Evolutionary conservation across 2,329 filamentous ascomycete genomes (phyloP).

Genomic region (Elsinoe batatas): DNA sequence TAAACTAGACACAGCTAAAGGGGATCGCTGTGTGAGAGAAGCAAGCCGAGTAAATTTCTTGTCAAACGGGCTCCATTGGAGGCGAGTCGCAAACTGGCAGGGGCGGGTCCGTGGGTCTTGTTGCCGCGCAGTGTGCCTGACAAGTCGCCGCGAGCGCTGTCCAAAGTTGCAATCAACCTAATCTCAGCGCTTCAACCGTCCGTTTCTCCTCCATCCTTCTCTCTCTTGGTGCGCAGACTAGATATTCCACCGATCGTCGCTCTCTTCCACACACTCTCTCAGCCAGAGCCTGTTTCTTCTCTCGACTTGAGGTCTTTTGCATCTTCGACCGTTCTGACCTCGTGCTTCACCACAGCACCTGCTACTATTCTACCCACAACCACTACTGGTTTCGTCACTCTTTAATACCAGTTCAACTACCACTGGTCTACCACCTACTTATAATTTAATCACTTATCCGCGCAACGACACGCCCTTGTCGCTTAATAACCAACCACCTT

Average conservation of each 20-base stretch:
- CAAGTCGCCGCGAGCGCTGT: neutral
- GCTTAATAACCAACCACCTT: neutral
- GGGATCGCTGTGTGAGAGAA: neutral
- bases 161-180: conserved; percentile 3
- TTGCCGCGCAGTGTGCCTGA: conserved; percentile 7
- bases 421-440: conserved; percentile 1
- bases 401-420: neutral
- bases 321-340: neutral
- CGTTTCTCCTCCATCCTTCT: conserved; percentile 4
- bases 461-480: conserved; percentile 10
- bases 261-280: neutral
- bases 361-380: neutral
- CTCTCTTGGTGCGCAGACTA: neutral
- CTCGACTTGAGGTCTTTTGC: conserved; percentile 2
- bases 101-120: conserved; percentile 1
- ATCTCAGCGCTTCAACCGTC: conserved; percentile 10
- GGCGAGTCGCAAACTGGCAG: neutral
- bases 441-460: conserved; percentile 11
- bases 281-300: conserved; percentile 7
- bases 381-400: conserved; percentile 5
- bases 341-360: neutral
- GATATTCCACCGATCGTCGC: conserved; percentile 9
- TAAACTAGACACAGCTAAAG: conserved; percentile 1
- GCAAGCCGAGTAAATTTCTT: neutral
- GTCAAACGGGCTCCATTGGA: neutral